phyloP scores from a whole-genome alignment of 805 yeast species.

The Cyberlindnera nakhonratchasimensis region DNA sequence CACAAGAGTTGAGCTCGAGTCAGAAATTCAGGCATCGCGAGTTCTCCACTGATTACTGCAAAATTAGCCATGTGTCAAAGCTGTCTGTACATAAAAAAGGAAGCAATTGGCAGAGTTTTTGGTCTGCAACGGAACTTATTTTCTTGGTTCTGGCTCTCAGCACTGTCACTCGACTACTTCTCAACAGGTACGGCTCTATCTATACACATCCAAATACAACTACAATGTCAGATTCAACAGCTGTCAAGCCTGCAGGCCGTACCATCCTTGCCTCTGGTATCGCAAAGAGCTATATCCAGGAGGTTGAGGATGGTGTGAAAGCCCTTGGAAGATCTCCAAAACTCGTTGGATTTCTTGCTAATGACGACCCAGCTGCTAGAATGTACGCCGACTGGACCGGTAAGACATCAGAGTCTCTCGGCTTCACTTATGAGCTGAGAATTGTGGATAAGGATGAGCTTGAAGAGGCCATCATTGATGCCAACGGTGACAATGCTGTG shows the following conservation, averaged over 20 bases:
- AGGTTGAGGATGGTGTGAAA: conserved; percentile 57
- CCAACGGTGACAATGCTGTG: conserved; percentile 71
- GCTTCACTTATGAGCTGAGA: conserved; percentile 78
- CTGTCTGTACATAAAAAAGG: not conserved
- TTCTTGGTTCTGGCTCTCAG: no score
- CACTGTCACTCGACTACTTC: not conserved
- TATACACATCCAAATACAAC: conserved; percentile 1
- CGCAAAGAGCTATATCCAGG: conserved; percentile 77
- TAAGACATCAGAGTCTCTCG: conserved; percentile 81
- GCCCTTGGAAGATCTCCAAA: conserved; percentile 58
- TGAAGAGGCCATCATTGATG: conserved; percentile 78
- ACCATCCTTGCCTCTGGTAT: conserved; percentile 85
- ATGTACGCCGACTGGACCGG: conserved; percentile 97
- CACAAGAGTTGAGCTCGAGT: not conserved
- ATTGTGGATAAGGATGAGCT: conserved; percentile 73
- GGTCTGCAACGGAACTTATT: not conserved
- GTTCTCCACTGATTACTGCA: conserved; percentile 9
- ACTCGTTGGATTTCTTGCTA: conserved; percentile 89
- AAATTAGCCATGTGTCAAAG: conserved; percentile 13
- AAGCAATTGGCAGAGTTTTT: not conserved
- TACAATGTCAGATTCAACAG: conserved; percentile 26
- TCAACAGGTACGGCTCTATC: no score
- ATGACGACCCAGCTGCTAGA: conserved; percentile 90
- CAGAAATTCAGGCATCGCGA: conserved; percentile 7
- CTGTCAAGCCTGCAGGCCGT: conserved; percentile 49